Conservation (phyloP, 495 filamentous ascomycete genomes). For the Lasiosphaeria hispida region DNA sequence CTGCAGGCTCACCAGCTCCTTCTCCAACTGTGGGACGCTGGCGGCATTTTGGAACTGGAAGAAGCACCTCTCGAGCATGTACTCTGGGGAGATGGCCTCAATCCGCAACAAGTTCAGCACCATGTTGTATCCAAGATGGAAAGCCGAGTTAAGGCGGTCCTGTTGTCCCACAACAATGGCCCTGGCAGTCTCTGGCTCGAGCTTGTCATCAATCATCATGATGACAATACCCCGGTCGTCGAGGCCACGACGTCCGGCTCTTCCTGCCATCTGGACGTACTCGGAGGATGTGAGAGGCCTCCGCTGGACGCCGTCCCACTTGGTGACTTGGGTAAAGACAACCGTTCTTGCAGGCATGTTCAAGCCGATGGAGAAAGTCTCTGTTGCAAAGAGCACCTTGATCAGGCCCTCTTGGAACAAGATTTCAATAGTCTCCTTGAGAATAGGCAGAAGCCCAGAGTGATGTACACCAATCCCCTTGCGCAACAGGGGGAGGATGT, state of each 20-base stretch:
- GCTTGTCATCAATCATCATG: slow-evolving; percentile 97
- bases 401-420: slow-evolving; percentile 97
- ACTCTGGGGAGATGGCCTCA: slow-evolving; percentile 93
- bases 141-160: slow-evolving; percentile 94
- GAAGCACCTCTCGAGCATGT: slow-evolving; percentile 95
- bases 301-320: slow-evolving; percentile 81
- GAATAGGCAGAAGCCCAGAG: slow-evolving; percentile 88
- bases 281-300: slow-evolving; percentile 92
- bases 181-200: slow-evolving; percentile 91
- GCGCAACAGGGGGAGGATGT: slow-evolving; percentile 84
- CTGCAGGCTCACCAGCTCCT: slow-evolving; percentile 72
- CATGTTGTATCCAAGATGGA: slow-evolving; percentile 99
- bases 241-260: slow-evolving; percentile 92
- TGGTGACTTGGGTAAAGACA: slow-evolving; percentile 92
- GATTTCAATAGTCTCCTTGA: slow-evolving; percentile 99
- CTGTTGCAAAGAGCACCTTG: slow-evolving; percentile 95
- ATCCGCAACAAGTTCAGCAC: slow-evolving; percentile 93
- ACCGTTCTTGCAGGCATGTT: slow-evolving; percentile 99
- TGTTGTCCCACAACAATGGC: slow-evolving; percentile 94
- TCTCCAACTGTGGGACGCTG: slow-evolving; percentile 76
- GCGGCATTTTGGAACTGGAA: slow-evolving; percentile 96
- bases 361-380: slow-evolving; percentile 96
- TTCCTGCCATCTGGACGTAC: slow-evolving; percentile 97
- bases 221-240: slow-evolving; percentile 99
- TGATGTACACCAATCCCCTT: slow-evolving; percentile 97